phyloP scores from a whole-genome alignment of 179 eudicot species.

The Camellia oleifera region DNA sequence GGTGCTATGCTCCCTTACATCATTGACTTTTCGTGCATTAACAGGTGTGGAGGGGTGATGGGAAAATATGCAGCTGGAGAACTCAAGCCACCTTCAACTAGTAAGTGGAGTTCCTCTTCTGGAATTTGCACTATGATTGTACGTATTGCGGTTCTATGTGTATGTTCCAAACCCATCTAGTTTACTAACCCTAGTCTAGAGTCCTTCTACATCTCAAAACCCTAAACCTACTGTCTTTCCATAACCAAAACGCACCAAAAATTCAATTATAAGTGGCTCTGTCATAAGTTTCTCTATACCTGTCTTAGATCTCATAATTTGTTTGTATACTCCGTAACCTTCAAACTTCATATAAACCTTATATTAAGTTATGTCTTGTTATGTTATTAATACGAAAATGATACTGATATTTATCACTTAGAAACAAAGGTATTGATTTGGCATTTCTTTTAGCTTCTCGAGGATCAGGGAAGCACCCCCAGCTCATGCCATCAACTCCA shows the following conservation, averaged over 20 bases:
- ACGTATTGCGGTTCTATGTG: slow-evolving; percentile 2
- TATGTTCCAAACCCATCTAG: not conserved
- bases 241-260: too few species aligned
- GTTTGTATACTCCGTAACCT: not conserved
- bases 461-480: slow-evolving; percentile 94
- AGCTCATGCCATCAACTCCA: slow-evolving; percentile 88
- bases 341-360: not conserved
- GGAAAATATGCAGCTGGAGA: slow-evolving; percentile 96
- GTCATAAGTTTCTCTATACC: too few species aligned
- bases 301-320: too few species aligned
- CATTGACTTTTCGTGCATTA: slow-evolving; percentile 14
- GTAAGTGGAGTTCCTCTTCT: slow-evolving; percentile 40
- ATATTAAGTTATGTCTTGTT: not conserved
- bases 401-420: not conserved
- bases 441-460: slow-evolving; percentile 51
- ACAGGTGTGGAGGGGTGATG: slow-evolving; percentile 97
- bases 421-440: not conserved
- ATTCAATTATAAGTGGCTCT: too few species aligned
- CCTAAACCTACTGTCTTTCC: too few species aligned
- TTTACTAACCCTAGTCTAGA: too few species aligned
- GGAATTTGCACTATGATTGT: not conserved
- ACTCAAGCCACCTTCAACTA: slow-evolving; percentile 85
- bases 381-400: not conserved
- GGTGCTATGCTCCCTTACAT: not conserved
- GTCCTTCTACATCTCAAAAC: too few species aligned